Conservation (phyloP, 495 filamentous ascomycete species). For the Collariella sp. region DNA sequence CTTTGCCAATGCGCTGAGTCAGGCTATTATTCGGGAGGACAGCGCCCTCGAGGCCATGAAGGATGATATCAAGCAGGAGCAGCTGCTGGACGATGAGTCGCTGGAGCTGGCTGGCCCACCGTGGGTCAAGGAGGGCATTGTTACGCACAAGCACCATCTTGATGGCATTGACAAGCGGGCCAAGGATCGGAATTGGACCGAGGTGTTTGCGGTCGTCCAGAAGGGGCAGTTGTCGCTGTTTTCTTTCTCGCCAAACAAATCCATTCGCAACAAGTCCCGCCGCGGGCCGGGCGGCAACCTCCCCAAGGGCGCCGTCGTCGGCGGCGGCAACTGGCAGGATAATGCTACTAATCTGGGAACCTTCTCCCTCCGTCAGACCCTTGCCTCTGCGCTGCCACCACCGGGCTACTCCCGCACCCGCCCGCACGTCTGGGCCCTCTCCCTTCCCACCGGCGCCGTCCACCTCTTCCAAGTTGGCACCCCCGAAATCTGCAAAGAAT, state of each 20-base stretch:
- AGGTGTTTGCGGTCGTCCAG: conserved; percentile 96
- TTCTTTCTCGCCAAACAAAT: conserved; percentile 74
- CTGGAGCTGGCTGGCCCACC: conserved; percentile 85
- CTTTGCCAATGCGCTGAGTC: conserved; percentile 93
- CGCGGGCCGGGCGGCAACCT: conserved; percentile 27
- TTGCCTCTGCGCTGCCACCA: conserved; percentile 80
- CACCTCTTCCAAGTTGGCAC: conserved; percentile 98
- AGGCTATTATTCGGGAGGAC: conserved; percentile 94
- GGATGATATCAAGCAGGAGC: conserved; percentile 48
- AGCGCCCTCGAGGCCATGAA: conserved; percentile 41
- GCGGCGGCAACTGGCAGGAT: conserved; percentile 94
- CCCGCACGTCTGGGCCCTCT: conserved; percentile 93
- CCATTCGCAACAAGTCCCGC: conserved; percentile 60
- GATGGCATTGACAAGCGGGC: conserved; percentile 82
- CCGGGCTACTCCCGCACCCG: conserved; percentile 88
- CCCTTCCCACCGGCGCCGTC: conserved; percentile 82
- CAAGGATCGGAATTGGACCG: conserved; percentile 86
- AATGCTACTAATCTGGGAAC: conserved; percentile 81
- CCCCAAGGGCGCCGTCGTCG: conserved; percentile 57
- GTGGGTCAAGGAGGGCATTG: conserved; percentile 94
- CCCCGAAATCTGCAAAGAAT: conserved; percentile 87
- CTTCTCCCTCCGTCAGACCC: conserved; percentile 84
- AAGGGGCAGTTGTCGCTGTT: conserved; percentile 95
- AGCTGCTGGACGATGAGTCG: conserved; percentile 82
- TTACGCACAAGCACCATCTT: conserved; percentile 94